A percentile compares a stretch with the other conserved stretches of the same genome.
Conservation (phyloP, 495 filamentous ascomycete species). For the Penicillium tannophilum region DNA sequence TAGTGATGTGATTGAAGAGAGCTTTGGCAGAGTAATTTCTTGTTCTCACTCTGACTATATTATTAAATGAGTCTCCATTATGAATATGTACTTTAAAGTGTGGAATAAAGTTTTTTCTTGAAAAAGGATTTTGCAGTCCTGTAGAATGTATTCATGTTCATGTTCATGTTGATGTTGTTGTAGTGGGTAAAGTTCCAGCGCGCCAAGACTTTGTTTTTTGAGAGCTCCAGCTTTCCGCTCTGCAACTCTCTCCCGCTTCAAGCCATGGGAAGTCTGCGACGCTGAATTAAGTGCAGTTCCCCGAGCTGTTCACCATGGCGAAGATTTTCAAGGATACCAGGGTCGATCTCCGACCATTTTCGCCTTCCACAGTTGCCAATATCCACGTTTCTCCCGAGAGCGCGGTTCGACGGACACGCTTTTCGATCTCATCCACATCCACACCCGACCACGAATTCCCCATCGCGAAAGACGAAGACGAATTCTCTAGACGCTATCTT, state of each 20-base stretch:
- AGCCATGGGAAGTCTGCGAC: conserved; percentile 44
- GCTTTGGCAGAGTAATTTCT: background rate
- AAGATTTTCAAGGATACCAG: conserved; percentile 84
- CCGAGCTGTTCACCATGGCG: conserved; percentile 42
- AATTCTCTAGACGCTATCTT: conserved; percentile 69
- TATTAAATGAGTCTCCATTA: background rate
- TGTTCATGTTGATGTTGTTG: conserved; percentile 1
- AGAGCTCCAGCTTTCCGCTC: conserved; percentile 47
- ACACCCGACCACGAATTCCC: conserved; percentile 33
- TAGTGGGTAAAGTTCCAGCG: conserved; percentile 10
- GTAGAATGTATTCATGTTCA: background rate
- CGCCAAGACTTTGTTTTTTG: conserved; percentile 53
- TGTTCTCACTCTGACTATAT: background rate
- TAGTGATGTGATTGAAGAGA: conserved; percentile 1
- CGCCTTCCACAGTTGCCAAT: conserved; percentile 66
- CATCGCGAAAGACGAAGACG: conserved; percentile 68
- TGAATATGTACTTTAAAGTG: background rate
- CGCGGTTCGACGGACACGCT: conserved; percentile 44
- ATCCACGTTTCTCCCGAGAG: conserved; percentile 67
- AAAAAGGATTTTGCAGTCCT: background rate
- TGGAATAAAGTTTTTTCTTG: background rate
- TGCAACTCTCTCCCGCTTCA: conserved; percentile 27
- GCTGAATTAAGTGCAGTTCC: conserved; percentile 20
- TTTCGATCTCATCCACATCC: conserved; percentile 45
- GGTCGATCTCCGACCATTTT: conserved; percentile 75